Conservation (phyloP, 73 alveolate genomes). For the Stentor coeruleus region DNA sequence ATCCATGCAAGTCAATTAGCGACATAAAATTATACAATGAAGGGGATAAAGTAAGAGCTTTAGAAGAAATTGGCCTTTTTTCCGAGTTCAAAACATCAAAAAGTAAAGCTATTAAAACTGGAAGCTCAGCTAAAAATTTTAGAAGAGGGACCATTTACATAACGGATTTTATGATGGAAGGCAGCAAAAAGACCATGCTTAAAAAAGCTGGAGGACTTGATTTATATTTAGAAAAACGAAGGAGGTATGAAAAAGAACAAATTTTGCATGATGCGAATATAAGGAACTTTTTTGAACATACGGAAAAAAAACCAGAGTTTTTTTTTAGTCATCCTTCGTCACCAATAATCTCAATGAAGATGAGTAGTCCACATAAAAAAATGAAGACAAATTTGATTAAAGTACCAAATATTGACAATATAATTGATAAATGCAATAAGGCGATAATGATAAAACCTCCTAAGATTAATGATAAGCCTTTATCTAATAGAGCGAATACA, state of each 20-base stretch:
- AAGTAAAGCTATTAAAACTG: background rate
- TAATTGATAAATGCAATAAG: background rate
- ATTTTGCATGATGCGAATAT: background rate
- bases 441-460: background rate
- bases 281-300: background rate
- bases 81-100: background rate
- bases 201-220: background rate
- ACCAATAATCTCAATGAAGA: background rate
- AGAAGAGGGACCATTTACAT: background rate
- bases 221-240: background rate
- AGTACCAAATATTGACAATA: background rate
- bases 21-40: background rate
- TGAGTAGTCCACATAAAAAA: background rate
- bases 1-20: background rate
- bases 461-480: too few relatives aligned
- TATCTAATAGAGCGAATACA: too few relatives aligned
- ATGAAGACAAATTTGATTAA: background rate
- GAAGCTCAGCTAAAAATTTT: background rate
- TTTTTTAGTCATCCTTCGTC: background rate
- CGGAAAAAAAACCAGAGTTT: background rate
- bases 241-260: background rate
- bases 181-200: background rate
- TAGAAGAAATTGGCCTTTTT: background rate
- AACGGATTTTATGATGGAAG: background rate
- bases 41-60: background rate